Evolutionary conservation across 1,139 yeast species (phyloP).

Genomic region (Taphrina flavorubra): DNA sequence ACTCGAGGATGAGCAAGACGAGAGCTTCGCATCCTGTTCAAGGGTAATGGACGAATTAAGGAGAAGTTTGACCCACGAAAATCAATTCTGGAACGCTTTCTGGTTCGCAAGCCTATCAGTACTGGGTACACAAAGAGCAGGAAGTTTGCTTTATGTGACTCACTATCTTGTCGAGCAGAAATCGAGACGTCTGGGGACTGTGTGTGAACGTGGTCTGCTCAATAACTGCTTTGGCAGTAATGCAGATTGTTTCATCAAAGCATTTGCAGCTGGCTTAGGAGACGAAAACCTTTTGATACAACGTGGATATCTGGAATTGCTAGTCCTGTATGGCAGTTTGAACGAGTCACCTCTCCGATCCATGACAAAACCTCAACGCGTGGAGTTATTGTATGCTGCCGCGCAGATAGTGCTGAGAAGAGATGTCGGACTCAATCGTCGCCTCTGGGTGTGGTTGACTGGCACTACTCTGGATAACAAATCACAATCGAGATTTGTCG

Average conservation of each 20-base stretch:
- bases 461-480: constrained; percentile 61
- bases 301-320: constrained; percentile 84
- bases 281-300: constrained; percentile 73
- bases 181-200: neutral
- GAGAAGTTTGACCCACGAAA: constrained; percentile 62
- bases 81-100: constrained; percentile 84
- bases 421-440: constrained; percentile 91
- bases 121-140: constrained; percentile 50
- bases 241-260: constrained; percentile 75
- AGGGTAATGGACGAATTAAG: constrained; percentile 67
- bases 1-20: constrained; percentile 88
- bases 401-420: constrained; percentile 72
- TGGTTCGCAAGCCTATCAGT: constrained; percentile 77
- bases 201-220: neutral
- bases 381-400: constrained; percentile 59
- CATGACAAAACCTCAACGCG: constrained; percentile 56
- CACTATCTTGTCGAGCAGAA: neutral
- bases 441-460: constrained; percentile 89
- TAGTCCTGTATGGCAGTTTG: constrained; percentile 70
- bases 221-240: constrained; percentile 56
- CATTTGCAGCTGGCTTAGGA: constrained; percentile 70
- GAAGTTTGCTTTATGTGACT: constrained; percentile 55
- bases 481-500: neutral
- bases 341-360: constrained; percentile 63
- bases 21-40: constrained; percentile 69